phyloP scores from a whole-genome alignment of 768 basidiomycete species.

The Tricholoma flavovirens region DNA sequence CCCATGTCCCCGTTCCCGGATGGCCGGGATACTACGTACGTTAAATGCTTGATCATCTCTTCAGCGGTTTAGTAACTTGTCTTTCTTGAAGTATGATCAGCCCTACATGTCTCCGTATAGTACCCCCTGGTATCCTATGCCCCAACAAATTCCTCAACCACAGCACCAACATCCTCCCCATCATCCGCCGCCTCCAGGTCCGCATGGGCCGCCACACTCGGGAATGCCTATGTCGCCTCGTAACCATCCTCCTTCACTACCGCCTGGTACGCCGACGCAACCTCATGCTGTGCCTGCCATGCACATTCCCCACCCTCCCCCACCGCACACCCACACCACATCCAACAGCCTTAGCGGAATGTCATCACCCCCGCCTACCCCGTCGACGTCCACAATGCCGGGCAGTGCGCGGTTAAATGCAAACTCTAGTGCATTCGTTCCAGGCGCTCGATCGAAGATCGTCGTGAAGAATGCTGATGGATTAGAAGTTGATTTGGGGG shows the following conservation, averaged over 20 bases:
- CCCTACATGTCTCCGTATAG: conserved; percentile 38
- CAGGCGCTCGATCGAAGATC: conserved; percentile 39
- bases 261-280: conserved; percentile 67
- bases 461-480: conserved; percentile 64
- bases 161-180: conserved; percentile 45
- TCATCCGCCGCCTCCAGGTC: conserved; percentile 42
- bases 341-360: conserved; percentile 43
- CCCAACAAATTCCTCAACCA: conserved; percentile 31
- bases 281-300: conserved; percentile 48
- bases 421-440: conserved; percentile 63
- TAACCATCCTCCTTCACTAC: conserved; percentile 47
- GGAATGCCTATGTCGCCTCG: conserved; percentile 68
- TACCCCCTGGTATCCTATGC: conserved; percentile 35
- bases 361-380: conserved; percentile 66
- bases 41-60: conserved; percentile 11
- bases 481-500: conserved; percentile 53
- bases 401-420: conserved; percentile 48
- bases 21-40: conserved; percentile 58
- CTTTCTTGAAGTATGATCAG: conserved; percentile 31
- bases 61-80: conserved; percentile 5
- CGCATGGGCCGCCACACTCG: conserved; percentile 42
- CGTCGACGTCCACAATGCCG: conserved; percentile 34
- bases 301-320: conserved; percentile 45
- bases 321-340: conserved; percentile 37
- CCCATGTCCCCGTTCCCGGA: conserved; percentile 32